Percentiles rank a stretch among this genome's conserved stretches.
These are phyloP conservation scores for Backusella parvicylindrica DNA, from an alignment of 192 early-diverging fungal genomes.

Conservation along the genomic window DNA sequence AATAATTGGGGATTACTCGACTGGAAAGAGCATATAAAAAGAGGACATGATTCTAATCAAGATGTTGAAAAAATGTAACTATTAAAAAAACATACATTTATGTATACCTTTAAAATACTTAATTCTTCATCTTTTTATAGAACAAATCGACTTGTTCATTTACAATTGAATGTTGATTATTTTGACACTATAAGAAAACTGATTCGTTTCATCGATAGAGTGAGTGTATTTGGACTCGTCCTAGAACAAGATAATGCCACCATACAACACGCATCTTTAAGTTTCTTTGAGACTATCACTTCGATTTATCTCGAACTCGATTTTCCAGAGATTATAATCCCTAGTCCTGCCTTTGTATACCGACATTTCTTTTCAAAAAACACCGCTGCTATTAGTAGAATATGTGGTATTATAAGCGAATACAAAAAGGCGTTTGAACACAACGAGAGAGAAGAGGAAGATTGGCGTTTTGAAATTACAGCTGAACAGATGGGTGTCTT, in stretches of 20 bases:
- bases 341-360: background rate
- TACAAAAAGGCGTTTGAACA: background rate
- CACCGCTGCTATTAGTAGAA: background rate
- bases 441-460: background rate
- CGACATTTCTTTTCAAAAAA: background rate
- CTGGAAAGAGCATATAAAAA: background rate
- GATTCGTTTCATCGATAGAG: background rate
- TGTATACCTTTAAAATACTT: background rate
- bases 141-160: background rate
- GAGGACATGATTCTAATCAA: background rate
- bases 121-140: background rate
- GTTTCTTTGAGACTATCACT: background rate
- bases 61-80: background rate
- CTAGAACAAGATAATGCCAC: background rate
- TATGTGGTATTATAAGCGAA: background rate
- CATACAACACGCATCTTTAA: background rate
- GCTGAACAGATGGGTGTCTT: background rate
- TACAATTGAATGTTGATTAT: background rate
- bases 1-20: background rate
- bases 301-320: background rate
- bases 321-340: background rate
- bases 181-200: background rate
- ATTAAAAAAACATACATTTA: background rate
- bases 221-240: background rate
- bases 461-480: background rate